Percentiles rank a stretch among this genome's conserved stretches.
phyloP scores from a whole-genome alignment of 2,329 filamentous ascomycete genomes.

The Fusarium sp. region DNA sequence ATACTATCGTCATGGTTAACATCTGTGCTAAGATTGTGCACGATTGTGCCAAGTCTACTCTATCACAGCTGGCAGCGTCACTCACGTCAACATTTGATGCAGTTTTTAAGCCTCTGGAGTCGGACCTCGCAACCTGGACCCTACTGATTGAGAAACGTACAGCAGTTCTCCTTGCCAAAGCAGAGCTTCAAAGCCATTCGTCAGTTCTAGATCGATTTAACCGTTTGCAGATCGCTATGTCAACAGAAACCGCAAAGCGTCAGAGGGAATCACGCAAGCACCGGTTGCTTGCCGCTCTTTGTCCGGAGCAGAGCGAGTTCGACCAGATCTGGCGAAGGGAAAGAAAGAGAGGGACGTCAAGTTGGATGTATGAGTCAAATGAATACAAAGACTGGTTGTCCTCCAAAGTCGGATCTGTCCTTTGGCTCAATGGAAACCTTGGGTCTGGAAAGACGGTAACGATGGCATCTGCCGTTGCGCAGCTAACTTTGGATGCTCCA shows the following conservation, averaged over 20 bases:
- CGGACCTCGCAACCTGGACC: background rate
- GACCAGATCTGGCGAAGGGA: background rate
- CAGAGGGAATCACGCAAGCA: background rate
- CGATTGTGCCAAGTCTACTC: fast-evolving
- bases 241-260: too few species aligned
- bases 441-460: background rate
- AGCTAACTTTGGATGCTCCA: background rate
- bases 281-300: fast-evolving
- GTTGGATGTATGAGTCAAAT: fast-evolving
- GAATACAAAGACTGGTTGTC: background rate
- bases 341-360: background rate
- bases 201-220: background rate
- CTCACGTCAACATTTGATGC: background rate
- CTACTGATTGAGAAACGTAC: fast-evolving
- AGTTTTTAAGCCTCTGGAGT: background rate
- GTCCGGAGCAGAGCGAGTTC: fast-evolving
- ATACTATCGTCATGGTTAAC: background rate
- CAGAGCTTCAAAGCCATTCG: fast-evolving
- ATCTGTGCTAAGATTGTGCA: background rate
- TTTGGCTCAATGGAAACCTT: background rate
- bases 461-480: background rate
- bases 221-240: background rate
- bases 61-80: background rate
- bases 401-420: fast-evolving
- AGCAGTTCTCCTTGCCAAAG: background rate